Evolutionary conservation across 768 basidiomycete species (phyloP), one percentile per base, ranked within the genome.

Genomic region (Leccinum uliginosum): DNA sequence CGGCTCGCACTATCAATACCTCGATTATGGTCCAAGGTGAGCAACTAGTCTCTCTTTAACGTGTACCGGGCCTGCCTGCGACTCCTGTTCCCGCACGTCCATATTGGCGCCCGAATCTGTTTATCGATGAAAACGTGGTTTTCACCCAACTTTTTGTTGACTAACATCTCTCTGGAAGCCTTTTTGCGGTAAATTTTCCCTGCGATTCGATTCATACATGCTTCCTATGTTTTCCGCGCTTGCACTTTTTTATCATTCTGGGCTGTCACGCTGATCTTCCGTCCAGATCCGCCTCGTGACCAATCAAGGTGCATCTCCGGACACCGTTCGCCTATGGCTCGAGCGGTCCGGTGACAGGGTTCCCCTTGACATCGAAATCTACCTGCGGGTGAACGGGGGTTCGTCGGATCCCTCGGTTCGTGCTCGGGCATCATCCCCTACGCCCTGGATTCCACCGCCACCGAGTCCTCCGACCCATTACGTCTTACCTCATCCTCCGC

Each of bases 341-440:
- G 89, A 91, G 68, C 84, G 89, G 26, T 87, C 90, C 12, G 90
- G 90, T 17, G 74, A 77, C 51, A 78, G 72, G 5, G 82, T 85
- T 6, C 85, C 89, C 6, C 78, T 92, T 9, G 90, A 91, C 67
- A 88, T 92, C 57, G 88, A 91, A 67, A 89, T 92, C 48, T 85
- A 83, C 67, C 74, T 92, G 38, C 84, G 83, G 34, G 80, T 85
- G 26, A 73, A 74, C 34, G 71, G 64, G 19, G 55, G 67, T 38
- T 67, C 66, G 60, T 45, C 65, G 4, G 62, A 68, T 32, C 26
- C 59, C 9, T 60, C 62, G 50, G 55, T 50, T 54, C 69, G 71
- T 21, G 53, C 52, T 1, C 63, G 69, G 21, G 67, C 67, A 32
- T 62, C 66, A 17, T 69, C 72, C 49, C 71, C 72, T 51, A 67